Base-by-base conservation (phyloP, 768 basidiomycete genomes). In the Kwoniella dendrophila region DNA sequence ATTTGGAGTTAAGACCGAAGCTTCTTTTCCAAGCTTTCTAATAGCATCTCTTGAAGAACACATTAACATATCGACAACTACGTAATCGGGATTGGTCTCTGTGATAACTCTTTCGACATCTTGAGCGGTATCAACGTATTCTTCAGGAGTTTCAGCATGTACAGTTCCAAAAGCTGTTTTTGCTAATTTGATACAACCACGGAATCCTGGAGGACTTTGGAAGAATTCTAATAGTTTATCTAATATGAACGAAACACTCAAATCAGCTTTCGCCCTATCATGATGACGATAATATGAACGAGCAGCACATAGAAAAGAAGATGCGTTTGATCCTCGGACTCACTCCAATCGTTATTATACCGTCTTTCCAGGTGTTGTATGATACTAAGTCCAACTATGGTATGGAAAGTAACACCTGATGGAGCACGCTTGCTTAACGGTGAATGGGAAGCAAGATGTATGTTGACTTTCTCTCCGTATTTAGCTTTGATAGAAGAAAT, bases 121-220 rank as follows among this genome's bases (percentile, higher is more conserved):
- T 12, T 61, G 18, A 22, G 67, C 62, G 6, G 64, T 56, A 2
- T 33, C 45, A 22, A 71, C 26, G 40, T 71, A 71, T 29, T 68
- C 62, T 3, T 56, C 57, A 2, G 62, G 51, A 1, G 59, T 33
- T 14, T 62, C 59, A 8, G 63, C 44, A 20, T 61, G 54, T 8
- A 63, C 26, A 29, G 50, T 26, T 10, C 27, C n/a, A 22, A 47
- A 27, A 29, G 54, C 16, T 18, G 18, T 18, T 3, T 24, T 32
- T 5, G 43, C 16, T 16, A 44, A 50, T 10, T 22, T 24, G 1
- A 54, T 22, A 22, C 40, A 18, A 7, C 57, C 57, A 27, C 47
- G 34, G 18, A 56, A 24, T 5, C 56, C 51, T 1, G 57, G 38
- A 43, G 53, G 34, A n/a, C 29, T 32, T 12, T 33, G 24, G 33